These are phyloP conservation scores for Galeopsis tetrahit DNA, from an alignment of 257 asterid species.

Conservation along the genomic window DNA sequence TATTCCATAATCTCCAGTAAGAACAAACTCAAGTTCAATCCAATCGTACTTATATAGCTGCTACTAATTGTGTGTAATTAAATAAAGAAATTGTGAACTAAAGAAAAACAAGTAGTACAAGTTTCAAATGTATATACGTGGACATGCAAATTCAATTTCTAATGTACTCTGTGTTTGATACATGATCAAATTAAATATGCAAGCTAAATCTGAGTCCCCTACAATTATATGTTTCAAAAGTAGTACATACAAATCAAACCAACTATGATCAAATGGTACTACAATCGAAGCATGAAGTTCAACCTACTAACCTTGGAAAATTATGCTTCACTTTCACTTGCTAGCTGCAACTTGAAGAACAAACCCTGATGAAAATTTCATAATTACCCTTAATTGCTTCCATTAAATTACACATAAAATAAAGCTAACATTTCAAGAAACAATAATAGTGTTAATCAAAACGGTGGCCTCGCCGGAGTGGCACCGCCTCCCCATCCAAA, in stretches of 20 bases:
- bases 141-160: too few species aligned
- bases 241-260: not conserved
- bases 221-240: slow-evolving; percentile 2
- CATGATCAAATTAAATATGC: too few species aligned
- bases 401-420: slow-evolving; percentile 27
- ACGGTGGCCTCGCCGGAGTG: slow-evolving; percentile 44
- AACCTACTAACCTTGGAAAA: slow-evolving; percentile 35
- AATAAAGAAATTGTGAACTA: too few species aligned
- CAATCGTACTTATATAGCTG: too few species aligned
- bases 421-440: slow-evolving; percentile 4
- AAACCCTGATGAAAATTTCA: not conserved
- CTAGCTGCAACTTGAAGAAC: not conserved
- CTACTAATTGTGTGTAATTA: too few species aligned
- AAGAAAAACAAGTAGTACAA: too few species aligned
- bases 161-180: too few species aligned
- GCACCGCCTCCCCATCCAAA: slow-evolving; percentile 50
- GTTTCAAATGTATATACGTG: too few species aligned
- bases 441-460: slow-evolving; percentile 7
- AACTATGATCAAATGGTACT: slow-evolving; percentile 25
- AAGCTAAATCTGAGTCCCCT: too few species aligned
- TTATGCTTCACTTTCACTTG: slow-evolving; percentile 20
- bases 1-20: too few species aligned
- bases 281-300: slow-evolving; percentile 32
- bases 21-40: too few species aligned
- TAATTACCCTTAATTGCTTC: not conserved